phyloP scores from a whole-genome alignment of 1,139 yeast genomes.

The Zygotorulaspora mrakii region DNA sequence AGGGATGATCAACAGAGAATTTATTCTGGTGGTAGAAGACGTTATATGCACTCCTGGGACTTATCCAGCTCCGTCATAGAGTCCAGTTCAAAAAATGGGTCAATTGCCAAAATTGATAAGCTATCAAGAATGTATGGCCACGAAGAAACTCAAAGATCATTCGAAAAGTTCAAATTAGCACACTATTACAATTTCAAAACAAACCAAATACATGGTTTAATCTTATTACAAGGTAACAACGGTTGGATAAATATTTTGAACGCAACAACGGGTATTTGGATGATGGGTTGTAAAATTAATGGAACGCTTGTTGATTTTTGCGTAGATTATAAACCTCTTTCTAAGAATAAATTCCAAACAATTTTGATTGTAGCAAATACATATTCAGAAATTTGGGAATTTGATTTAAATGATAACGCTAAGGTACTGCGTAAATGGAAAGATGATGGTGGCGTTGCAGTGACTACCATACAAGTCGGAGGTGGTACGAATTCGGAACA shows the following conservation, averaged over 20 bases:
- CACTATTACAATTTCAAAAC: conserved; percentile 27
- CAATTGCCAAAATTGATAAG: conserved; percentile 55
- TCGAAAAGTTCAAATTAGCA: conserved; percentile 77
- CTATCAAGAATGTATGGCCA: conserved; percentile 89
- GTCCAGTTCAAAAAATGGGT: conserved; percentile 42
- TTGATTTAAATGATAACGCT: conserved; percentile 48
- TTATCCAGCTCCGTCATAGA: conserved; percentile 41
- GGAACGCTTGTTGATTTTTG: conserved; percentile 80
- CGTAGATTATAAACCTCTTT: conserved; percentile 44
- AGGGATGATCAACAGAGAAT: conserved; percentile 47
- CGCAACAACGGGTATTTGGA: conserved; percentile 78
- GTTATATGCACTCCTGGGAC: conserved; percentile 91
- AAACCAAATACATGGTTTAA: conserved; percentile 55
- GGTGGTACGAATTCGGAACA: conserved; percentile 45
- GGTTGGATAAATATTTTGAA: conserved; percentile 89
- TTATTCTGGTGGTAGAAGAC: conserved; percentile 87
- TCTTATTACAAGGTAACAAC: conserved; percentile 75
- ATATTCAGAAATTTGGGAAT: conserved; percentile 92
- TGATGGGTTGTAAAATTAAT: conserved; percentile 82
- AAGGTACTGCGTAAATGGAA: conserved; percentile 67
- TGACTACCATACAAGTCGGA: conserved; percentile 74
- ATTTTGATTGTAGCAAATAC: conserved; percentile 61
- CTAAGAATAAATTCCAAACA: conserved; percentile 31
- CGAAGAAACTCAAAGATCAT: conserved; percentile 77
- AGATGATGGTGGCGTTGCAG: conserved; percentile 83